Evolutionary conservation across 106 monocot genomes (phyloP).

Genomic region (Chionographis japonica): DNA sequence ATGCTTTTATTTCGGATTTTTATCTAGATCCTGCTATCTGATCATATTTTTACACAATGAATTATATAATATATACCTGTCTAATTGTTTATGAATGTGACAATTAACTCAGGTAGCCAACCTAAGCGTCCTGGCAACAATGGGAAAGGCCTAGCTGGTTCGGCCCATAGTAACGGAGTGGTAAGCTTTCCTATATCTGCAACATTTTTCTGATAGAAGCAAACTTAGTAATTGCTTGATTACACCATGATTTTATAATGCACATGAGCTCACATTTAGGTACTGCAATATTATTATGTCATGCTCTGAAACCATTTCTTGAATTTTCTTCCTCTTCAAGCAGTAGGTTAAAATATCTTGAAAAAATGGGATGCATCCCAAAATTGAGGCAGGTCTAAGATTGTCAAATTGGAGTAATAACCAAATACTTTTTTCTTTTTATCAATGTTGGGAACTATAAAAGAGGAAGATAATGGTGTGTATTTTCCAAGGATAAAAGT

Average conservation of each 20-base stretch:
- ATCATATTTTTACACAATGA: background rate
- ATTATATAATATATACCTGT: background rate
- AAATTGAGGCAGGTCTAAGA: too few relatives aligned
- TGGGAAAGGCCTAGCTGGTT: slow-evolving; percentile 8
- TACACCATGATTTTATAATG: background rate
- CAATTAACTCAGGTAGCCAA: slow-evolving; percentile 15
- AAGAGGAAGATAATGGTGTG: too few relatives aligned
- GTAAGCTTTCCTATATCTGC: slow-evolving; percentile 16
- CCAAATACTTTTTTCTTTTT: too few relatives aligned
- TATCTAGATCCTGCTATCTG: background rate
- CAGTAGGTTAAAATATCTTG: too few relatives aligned
- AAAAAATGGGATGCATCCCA: too few relatives aligned
- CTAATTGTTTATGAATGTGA: background rate
- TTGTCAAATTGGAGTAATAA: too few relatives aligned
- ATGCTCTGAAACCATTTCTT: too few relatives aligned
- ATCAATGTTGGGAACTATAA: too few relatives aligned
- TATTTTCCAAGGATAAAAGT: too few relatives aligned
- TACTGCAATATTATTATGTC: too few relatives aligned
- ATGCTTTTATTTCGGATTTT: background rate
- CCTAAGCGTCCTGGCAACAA: slow-evolving; percentile 1
- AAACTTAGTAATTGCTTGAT: background rate
- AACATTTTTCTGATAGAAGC: too few relatives aligned
- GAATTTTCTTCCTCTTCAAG: too few relatives aligned
- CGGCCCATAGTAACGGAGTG: slow-evolving; percentile 1
- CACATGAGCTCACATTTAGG: background rate